Evolutionary conservation across 2,329 filamentous ascomycete species (phyloP).

Genomic region (Fusarium dimerum): DNA sequence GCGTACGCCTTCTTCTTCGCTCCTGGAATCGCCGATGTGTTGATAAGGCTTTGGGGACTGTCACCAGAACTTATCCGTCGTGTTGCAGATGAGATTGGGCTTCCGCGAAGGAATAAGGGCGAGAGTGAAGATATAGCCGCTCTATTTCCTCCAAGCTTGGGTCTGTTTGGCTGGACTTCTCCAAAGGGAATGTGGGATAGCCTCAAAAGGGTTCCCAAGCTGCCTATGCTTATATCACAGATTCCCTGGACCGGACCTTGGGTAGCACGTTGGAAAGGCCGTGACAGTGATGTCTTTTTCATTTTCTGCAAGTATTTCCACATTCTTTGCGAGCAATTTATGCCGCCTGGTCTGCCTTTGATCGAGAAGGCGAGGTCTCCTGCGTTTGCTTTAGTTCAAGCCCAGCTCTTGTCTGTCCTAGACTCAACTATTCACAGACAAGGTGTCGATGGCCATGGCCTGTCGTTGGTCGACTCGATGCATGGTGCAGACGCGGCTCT

Average conservation of each 20-base stretch:
- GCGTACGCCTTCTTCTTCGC: conserved; percentile 95
- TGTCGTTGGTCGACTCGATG: conserved; percentile 46
- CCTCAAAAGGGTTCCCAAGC: conserved; percentile 65
- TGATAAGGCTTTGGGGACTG: conserved; percentile 79
- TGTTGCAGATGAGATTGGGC: conserved; percentile 67
- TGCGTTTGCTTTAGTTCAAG: conserved; percentile 77
- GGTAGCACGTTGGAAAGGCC: conserved; percentile 82
- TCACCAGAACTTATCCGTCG: conserved; percentile 69
- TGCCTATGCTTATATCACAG: conserved; percentile 68
- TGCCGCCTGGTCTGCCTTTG: conserved; percentile 56
- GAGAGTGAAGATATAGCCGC: conserved; percentile 67
- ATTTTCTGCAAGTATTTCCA: conserved; percentile 90
- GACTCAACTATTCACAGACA: conserved; percentile 85
- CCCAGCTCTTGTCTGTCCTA: conserved; percentile 76
- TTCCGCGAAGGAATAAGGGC: conserved; percentile 55
- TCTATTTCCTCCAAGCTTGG: conserved; percentile 68
- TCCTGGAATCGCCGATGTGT: conserved; percentile 79
- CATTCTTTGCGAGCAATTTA: conserved; percentile 73
- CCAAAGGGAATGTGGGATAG: conserved; percentile 49
- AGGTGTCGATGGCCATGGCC: conserved; percentile 49
- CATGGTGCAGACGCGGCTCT: conserved; percentile 65
- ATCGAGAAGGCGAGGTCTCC: conserved; percentile 66
- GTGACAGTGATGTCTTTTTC: conserved; percentile 87
- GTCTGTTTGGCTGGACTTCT: conserved; percentile 58
- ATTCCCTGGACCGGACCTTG: conserved; percentile 86